Base-by-base conservation (phyloP, 2,329 filamentous ascomycete genomes). In the Colletotrichum sublineola region DNA sequence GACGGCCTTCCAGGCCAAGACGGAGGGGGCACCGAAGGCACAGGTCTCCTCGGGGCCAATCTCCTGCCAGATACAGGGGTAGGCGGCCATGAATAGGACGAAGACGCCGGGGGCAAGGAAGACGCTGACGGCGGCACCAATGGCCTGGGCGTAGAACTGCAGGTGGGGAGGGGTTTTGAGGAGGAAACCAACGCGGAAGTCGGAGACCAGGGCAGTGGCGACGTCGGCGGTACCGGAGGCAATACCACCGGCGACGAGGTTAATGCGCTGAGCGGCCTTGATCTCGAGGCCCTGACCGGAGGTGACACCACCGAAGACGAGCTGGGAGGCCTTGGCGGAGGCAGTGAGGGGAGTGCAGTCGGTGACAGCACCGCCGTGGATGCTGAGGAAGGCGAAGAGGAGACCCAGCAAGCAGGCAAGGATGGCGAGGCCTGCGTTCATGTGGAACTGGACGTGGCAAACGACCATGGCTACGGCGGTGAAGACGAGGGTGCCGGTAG, bases 111-210 rank as follows among this genome's bases (percentile, higher is more conserved):
- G 90, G 0, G 91, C 89, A 15, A 93, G 81, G 82, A 92, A 92
- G 75, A 92, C 85, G n/a, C 90, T 87, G 60, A 92, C 86, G 42
- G 92, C 79, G 11, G 88, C 88, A 38, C 91, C 91, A 18, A 91
- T 80, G 53, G 85, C 86, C 80, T 93, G 91, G 0, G 90, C 91
- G 75, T 90, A 84, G 85, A 90, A 93, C 79, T 93, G 91, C 78
- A 90, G 86, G 72, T 87, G 85, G 0, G 91, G 91, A 0, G 91
- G 87, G 0, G 91, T 92, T 74, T 87, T 84, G 66, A 93, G 87
- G 5, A 93, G 84, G 84, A 92, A 93, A 5, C 91, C 91, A 52
- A 90, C 90, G 44, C 90, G 86, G 86, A 93, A 92, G 77, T 93
- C 91, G 67, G 85, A 85, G 46, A 89, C 87, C 20, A 92, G 81